Conservation (phyloP, 768 basidiomycete species). For the Amanita rubescens region DNA sequence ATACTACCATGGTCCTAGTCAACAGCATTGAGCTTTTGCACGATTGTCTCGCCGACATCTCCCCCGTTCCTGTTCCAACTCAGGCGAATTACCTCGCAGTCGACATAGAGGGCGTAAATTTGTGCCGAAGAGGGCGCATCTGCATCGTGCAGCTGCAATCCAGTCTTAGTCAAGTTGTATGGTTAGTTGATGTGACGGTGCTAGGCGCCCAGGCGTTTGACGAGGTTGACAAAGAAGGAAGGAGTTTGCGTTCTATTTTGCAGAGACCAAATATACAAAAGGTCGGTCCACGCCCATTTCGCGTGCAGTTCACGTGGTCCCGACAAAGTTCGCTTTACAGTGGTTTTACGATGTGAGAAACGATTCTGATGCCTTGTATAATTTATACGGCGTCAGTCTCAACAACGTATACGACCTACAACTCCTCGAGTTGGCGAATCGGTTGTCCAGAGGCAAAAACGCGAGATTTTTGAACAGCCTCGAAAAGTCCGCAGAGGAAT, state of each 20-base stretch:
- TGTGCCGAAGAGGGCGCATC: conserved; percentile 23
- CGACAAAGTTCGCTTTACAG: conserved; percentile 10
- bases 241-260: conserved; percentile 17
- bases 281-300: conserved; percentile 11
- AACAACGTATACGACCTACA: conserved; percentile 26
- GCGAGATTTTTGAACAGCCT: conserved; percentile 21
- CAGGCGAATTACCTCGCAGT: conserved; percentile 18
- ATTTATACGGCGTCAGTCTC: conserved; percentile 20
- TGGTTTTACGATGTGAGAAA: conserved; percentile 28
- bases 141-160: conserved; percentile 25
- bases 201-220: conserved; percentile 22
- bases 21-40: conserved; percentile 8
- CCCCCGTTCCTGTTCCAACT: conserved; percentile 4
- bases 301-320: neutral
- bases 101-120: conserved; percentile 28
- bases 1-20: conserved; percentile 8
- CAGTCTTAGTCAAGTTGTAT: conserved; percentile 19
- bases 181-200: conserved; percentile 28
- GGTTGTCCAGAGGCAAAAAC: conserved; percentile 13
- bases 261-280: conserved; percentile 17
- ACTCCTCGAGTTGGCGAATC: conserved; percentile 24
- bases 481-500: conserved; percentile 14
- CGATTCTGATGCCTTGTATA: conserved; percentile 26
- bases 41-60: conserved; percentile 5
- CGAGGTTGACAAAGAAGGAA: conserved; percentile 16